Evolutionary conservation across 78 protist species (phyloP).

Genomic region (slime mould (Dictyostelium discoideum)): DNA sequence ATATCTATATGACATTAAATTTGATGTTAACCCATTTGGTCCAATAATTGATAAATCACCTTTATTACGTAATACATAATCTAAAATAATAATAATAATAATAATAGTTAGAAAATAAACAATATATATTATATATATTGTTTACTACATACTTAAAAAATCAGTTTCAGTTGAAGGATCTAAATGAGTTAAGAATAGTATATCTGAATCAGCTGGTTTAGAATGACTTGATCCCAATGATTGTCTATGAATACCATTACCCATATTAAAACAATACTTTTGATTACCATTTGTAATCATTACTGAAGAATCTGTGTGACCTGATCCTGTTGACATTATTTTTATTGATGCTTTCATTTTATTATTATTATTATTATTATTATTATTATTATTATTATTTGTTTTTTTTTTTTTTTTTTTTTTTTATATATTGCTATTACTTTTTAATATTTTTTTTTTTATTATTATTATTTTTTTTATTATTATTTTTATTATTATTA

Average conservation of each 20-base stretch:
- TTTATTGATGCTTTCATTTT: conserved; percentile 62
- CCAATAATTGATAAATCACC: conserved; percentile 43
- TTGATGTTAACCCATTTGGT: conserved; percentile 27
- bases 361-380: not conserved
- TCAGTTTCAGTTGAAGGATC: conserved; percentile 50
- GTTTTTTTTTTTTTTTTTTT: too few relatives aligned
- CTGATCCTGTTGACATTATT: conserved; percentile 24
- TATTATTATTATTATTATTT: too few relatives aligned
- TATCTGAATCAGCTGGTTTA: conserved; percentile 4
- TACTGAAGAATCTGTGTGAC: conserved; percentile 50
- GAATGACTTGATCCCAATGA: not conserved
- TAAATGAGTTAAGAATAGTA: conserved; percentile 29
- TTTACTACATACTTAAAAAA: conserved; percentile 12
- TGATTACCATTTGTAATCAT: conserved; percentile 11
- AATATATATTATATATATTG: too few relatives aligned
- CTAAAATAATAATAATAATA: not conserved
- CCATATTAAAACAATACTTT: conserved; percentile 38
- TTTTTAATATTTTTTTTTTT: not conserved
- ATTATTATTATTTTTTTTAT: not conserved
- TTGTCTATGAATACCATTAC: conserved; percentile 55
- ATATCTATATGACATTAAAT: conserved; percentile 25
- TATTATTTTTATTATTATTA: not conserved
- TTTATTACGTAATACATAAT: conserved; percentile 37
- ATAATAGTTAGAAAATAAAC: too few relatives aligned
- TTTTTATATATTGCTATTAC: not conserved